These are phyloP conservation scores for Dendrothele bispora DNA, from an alignment of 768 basidiomycete genomes.

Conservation along the genomic window DNA sequence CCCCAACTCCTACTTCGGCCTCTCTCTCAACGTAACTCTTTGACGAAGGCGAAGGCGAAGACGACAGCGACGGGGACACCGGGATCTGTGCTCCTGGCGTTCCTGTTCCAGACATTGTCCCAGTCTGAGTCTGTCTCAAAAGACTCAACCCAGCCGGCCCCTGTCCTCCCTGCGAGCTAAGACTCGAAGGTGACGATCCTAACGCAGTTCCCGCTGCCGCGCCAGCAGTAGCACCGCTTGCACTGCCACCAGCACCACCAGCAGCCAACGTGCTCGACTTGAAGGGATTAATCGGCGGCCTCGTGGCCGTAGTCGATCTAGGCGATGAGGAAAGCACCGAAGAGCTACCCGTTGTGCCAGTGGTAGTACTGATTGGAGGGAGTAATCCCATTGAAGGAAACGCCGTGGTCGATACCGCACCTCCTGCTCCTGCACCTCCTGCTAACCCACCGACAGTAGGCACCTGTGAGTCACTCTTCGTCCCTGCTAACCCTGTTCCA, in stretches of 20 bases:
- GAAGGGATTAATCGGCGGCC: conserved; percentile 35
- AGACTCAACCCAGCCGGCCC: background rate
- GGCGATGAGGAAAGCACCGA: conserved; percentile 11
- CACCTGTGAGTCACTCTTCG: background rate
- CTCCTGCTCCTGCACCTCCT: conserved; percentile 10
- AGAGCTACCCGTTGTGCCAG: background rate
- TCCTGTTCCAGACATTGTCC: background rate
- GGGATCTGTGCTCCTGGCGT: no score
- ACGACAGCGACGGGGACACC: no score
- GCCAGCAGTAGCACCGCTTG: conserved; percentile 13
- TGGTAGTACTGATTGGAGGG: background rate
- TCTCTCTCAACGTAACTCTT: background rate
- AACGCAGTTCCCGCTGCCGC: background rate
- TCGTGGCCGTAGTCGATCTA: conserved; percentile 31
- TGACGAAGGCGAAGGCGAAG: background rate
- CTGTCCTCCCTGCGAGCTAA: no score
- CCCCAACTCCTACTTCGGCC: background rate
- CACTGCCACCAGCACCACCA: conserved; percentile 9
- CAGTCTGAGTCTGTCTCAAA: background rate
- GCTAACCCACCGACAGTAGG: conserved; percentile 7
- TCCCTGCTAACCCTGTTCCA: no score
- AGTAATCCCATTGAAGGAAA: background rate
- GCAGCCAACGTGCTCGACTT: conserved; percentile 37
- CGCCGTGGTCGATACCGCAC: conserved; percentile 2
- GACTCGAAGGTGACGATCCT: background rate